phyloP scores from a whole-genome alignment of 2,329 filamentous ascomycete genomes.

The Monilinia polystroma region DNA sequence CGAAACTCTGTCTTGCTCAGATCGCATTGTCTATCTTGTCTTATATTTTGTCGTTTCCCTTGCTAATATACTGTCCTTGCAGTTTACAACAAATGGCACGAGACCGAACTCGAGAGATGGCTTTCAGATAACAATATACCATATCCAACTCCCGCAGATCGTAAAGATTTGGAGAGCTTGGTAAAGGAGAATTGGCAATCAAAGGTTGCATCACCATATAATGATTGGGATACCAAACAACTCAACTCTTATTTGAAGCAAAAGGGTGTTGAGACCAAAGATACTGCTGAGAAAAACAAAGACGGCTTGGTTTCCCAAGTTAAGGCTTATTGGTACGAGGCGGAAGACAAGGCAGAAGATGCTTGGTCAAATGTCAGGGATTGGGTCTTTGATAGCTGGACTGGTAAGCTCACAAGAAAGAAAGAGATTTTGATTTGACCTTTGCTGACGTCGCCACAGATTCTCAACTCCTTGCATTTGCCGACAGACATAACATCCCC shows the following conservation, averaged over 20 bases:
- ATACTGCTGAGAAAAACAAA: conserved; percentile 64
- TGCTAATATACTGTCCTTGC: conserved; percentile 38
- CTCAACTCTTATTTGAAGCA: conserved; percentile 65
- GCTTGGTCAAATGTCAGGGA: conserved; percentile 73
- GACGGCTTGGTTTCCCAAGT: conserved; percentile 68
- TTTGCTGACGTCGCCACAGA: conserved; percentile 53
- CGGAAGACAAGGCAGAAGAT: conserved; percentile 71
- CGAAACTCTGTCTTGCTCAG: background rate
- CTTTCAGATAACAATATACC: conserved; percentile 88
- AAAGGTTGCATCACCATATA: conserved; percentile 73
- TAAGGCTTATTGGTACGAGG: conserved; percentile 73
- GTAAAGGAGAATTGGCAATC: conserved; percentile 87
- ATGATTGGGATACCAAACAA: conserved; percentile 70
- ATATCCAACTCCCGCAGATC: conserved; percentile 85
- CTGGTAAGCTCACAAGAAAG: background rate
- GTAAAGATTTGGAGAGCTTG: conserved; percentile 90
- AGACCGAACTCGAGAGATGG: conserved; percentile 97
- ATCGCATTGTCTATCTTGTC: conserved; percentile 11
- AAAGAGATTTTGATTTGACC: background rate
- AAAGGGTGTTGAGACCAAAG: conserved; percentile 69
- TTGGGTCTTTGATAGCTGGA: conserved; percentile 84
- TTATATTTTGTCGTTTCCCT: background rate
- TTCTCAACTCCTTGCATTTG: conserved; percentile 89
- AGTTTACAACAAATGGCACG: conserved; percentile 99
- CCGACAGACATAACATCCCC: conserved; percentile 80